phyloP scores from a whole-genome alignment of 2,329 filamentous ascomycete species.

The Bipolaris gigantea region DNA sequence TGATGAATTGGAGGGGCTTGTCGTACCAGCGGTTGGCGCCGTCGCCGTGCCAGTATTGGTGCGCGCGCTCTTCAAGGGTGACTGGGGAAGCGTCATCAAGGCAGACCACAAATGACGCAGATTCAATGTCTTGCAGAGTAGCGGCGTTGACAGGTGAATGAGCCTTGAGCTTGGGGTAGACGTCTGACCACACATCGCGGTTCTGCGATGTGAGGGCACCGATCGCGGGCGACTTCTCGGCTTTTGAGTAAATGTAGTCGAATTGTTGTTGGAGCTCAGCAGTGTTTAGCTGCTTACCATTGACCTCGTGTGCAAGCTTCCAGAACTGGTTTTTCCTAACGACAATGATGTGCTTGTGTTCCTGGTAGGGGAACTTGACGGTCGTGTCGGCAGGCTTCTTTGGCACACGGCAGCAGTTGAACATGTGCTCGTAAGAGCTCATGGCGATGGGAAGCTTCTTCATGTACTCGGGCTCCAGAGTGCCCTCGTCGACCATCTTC shows the following conservation, averaged over 20 bases:
- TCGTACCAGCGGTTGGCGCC: conserved; percentile 96
- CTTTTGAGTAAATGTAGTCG: conserved; percentile 77
- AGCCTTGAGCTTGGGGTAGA: conserved; percentile 63
- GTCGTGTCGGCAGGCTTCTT: conserved; percentile 80
- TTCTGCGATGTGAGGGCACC: conserved; percentile 89
- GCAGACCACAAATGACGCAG: conserved; percentile 87
- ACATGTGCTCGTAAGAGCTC: conserved; percentile 99
- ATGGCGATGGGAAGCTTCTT: conserved; percentile 96
- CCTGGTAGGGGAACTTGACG: conserved; percentile 72
- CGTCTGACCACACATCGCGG: conserved; percentile 89
- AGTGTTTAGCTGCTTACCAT: conserved; percentile 83
- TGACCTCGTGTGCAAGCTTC: conserved; percentile 81
- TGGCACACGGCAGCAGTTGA: conserved; percentile 87
- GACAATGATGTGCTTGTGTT: conserved; percentile 85
- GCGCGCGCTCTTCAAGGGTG: conserved; percentile 91
- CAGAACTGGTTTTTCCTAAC: conserved; percentile 97
- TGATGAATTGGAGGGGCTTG: conserved; percentile 96
- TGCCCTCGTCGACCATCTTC: conserved; percentile 79
- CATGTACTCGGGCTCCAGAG: conserved; percentile 97
- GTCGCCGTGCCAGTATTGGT: conserved; percentile 98
- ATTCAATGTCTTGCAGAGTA: conserved; percentile 79
- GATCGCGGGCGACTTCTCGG: conserved; percentile 66
- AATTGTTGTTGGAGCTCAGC: conserved; percentile 91
- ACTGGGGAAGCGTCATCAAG: conserved; percentile 89
- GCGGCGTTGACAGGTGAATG: conserved; percentile 77